Conservation (phyloP, 2,329 filamentous ascomycete species). For the Penicillium freii region DNA sequence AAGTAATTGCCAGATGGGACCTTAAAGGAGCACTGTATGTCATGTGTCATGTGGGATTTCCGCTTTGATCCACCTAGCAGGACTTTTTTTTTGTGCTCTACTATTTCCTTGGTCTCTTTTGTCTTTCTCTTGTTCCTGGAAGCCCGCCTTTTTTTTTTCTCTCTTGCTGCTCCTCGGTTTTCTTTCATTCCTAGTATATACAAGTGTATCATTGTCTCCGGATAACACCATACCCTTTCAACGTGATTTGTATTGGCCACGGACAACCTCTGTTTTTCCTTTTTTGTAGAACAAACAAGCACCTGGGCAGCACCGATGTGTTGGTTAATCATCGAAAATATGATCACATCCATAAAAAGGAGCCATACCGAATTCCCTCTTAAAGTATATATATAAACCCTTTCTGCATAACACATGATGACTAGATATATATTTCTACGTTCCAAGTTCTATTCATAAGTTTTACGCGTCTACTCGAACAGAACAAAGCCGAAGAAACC, state of each 20-base stretch:
- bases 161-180: conserved; percentile 12
- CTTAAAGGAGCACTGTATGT: neutral
- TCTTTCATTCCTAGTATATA: conserved; percentile 26
- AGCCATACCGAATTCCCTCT: neutral
- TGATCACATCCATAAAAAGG: neutral
- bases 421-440: neutral
- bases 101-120: conserved; percentile 12
- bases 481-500: conserved; percentile 25
- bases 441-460: neutral
- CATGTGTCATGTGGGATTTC: neutral
- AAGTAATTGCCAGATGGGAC: neutral
- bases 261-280: neutral
- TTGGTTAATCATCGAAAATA: neutral
- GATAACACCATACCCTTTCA: conserved; percentile 26
- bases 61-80: neutral
- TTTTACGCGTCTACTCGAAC: neutral
- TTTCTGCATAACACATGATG: too few relatives aligned
- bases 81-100: conserved; percentile 10
- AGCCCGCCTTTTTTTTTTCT: conserved; percentile 13
- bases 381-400: neutral
- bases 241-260: conserved; percentile 10
- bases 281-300: neutral
- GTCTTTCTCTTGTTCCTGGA: conserved; percentile 13
- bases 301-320: neutral
- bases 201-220: conserved; percentile 29